phyloP scores from a whole-genome alignment of 345 rosid genomes.

The Laguncularia racemosa region DNA sequence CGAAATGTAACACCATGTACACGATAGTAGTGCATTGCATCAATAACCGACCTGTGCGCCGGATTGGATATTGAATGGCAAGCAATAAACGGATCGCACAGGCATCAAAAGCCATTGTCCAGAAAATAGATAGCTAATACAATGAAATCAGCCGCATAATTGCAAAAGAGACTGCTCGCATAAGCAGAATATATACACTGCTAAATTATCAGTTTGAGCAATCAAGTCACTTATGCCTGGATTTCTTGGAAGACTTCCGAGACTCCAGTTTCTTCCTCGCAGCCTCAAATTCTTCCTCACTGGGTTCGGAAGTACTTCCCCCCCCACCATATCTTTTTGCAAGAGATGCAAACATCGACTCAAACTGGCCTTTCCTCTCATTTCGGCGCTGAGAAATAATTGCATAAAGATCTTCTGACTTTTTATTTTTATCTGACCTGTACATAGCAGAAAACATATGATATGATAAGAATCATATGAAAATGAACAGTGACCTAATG shows the following conservation, averaged over 20 bases:
- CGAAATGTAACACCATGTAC: too few species aligned
- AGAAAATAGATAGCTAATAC: too few species aligned
- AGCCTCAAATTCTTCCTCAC: conserved; percentile 94
- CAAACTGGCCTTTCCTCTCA: conserved; percentile 61
- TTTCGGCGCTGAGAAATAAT: conserved; percentile 54
- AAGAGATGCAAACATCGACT: conserved; percentile 81
- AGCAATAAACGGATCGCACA: too few species aligned
- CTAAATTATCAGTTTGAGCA: neutral
- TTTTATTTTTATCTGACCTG: conserved; percentile 35
- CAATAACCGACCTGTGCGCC: too few species aligned
- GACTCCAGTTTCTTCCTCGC: conserved; percentile 57
- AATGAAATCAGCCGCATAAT: too few species aligned
- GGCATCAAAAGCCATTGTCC: too few species aligned
- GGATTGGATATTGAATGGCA: too few species aligned
- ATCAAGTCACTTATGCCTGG: conserved; percentile 28
- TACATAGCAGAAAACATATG: neutral
- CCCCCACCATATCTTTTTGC: conserved; percentile 59
- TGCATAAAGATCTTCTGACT: conserved; percentile 55
- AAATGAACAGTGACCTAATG: too few species aligned
- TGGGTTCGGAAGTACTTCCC: conserved; percentile 45
- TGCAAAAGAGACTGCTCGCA: too few species aligned
- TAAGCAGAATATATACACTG: conserved; percentile 12
- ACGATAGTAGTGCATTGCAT: too few species aligned
- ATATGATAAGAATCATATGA: neutral
- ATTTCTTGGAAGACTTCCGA: conserved; percentile 39